Base-by-base conservation (phyloP, 306 rosid genomes). In the Acacia melanoxylon region DNA sequence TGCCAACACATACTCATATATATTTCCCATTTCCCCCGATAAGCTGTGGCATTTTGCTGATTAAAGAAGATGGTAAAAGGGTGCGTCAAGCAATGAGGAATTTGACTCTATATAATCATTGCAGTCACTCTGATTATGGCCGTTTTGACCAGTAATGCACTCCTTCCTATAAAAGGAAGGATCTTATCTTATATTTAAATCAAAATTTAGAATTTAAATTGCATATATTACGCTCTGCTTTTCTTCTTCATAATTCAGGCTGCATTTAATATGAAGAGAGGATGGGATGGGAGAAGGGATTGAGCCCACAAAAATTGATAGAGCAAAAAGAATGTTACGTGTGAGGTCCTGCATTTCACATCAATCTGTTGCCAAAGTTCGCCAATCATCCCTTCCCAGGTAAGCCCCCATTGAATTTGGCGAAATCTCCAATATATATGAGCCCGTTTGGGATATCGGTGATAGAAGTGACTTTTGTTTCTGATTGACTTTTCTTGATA, bases 251-350 rank as follows among this genome's bases (percentile, higher is more conserved):
- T 56, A 8, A 54, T 56, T n/a, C 11, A 56, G 29, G 13, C 8
- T 56, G 63, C 29, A 56, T 56, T 56, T 56, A 56, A 56, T 56
- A 20, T 8, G 61, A 54, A 19, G 61, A 49, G 4, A n/a, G 54
- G 48, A 46, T 46, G 15, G 58, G 22, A 15, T n/a, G 19, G 17
- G 51, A 1, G 73, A 40, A 56, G 27, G 9, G 14, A 54, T 78
- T 85, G 48, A 78, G 14, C 31, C 83, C 80, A 77, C 78, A 10
- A 74, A 74, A 78, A 65, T 44, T 24, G 74, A 46, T 72, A 62
- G 81, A 74, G 84, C 81, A 75, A 83, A 83, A 52, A 59, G 90
- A 70, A 85, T 80, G 91, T 75, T 75, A 88, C 82, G 86, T 82
- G 79, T 45, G 68, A 27, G 72, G 59, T 31, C 49, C 48, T 40